phyloP scores from a whole-genome alignment of 108 stramenopile genomes.

The Skeletonema potamos region DNA sequence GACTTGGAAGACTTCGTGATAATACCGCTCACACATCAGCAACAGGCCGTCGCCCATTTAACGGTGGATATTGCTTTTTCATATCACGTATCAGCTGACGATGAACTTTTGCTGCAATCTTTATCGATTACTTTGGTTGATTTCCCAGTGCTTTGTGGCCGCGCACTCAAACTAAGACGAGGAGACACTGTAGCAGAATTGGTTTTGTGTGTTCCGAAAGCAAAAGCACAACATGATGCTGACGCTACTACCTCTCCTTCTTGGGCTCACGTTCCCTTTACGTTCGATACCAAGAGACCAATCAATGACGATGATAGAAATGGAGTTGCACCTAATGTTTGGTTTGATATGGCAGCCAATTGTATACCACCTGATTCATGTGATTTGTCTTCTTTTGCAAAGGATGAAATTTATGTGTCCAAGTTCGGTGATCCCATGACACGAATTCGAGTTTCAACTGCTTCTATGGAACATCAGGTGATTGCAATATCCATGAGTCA shows the following conservation, averaged over 20 bases:
- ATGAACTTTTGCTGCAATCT: background rate
- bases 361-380: conserved; percentile 1
- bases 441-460: conserved; percentile 1
- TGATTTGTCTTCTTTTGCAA: background rate
- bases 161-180: background rate
- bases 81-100: background rate
- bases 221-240: background rate
- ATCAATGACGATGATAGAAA: background rate
- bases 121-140: background rate
- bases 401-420: background rate
- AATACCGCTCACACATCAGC: conserved; percentile 4
- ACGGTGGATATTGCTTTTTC: conserved; percentile 10
- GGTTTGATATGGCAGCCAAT: background rate
- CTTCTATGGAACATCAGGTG: background rate
- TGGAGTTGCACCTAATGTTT: background rate
- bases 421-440: conserved; percentile 1
- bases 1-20: background rate
- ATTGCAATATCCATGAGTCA: conserved; percentile 1
- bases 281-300: background rate
- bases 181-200: background rate
- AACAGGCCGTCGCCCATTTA: conserved; percentile 4
- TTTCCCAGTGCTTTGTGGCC: background rate
- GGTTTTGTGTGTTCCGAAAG: background rate
- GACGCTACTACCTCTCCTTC: background rate
- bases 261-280: background rate